Conservation (phyloP, 1,284 basidiomycete species). For the Tilletia caries region DNA sequence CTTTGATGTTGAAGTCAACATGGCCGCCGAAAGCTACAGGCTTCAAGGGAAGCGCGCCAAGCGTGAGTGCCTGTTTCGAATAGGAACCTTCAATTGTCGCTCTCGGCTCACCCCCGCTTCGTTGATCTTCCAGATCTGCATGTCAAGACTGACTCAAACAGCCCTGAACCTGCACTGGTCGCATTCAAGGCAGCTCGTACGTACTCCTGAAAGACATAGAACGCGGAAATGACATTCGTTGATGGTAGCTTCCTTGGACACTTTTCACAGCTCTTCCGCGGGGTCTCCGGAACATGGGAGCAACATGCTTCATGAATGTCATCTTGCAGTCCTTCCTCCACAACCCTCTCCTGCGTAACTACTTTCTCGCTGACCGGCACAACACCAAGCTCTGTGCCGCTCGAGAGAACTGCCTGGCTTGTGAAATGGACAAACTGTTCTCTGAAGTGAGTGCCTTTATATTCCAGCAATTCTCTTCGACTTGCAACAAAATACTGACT, state of each 20-base stretch:
- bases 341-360: slow-evolving; percentile 84
- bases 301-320: slow-evolving; percentile 92
- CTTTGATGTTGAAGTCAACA: slow-evolving; percentile 23
- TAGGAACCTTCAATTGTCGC: too few relatives aligned
- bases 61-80: slow-evolving; percentile 5
- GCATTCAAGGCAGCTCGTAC: too few relatives aligned
- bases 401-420: slow-evolving; percentile 74
- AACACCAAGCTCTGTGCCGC: slow-evolving; percentile 64
- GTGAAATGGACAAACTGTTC: slow-evolving; percentile 91
- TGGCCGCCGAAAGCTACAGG: background rate
- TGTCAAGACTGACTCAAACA: background rate
- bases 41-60: slow-evolving; percentile 1
- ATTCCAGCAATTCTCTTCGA: background rate
- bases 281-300: slow-evolving; percentile 84
- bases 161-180: too few relatives aligned
- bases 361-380: slow-evolving; percentile 84
- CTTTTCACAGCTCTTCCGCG: slow-evolving; percentile 63
- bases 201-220: too few relatives aligned
- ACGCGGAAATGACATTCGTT: too few relatives aligned
- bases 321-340: slow-evolving; percentile 88
- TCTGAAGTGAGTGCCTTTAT: slow-evolving; percentile 64
- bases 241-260: background rate
- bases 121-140: background rate
- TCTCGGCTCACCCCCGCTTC: background rate
- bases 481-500: background rate